Conservation (phyloP, 2,329 filamentous ascomycete genomes). For the Colletotrichum brevisporum region DNA sequence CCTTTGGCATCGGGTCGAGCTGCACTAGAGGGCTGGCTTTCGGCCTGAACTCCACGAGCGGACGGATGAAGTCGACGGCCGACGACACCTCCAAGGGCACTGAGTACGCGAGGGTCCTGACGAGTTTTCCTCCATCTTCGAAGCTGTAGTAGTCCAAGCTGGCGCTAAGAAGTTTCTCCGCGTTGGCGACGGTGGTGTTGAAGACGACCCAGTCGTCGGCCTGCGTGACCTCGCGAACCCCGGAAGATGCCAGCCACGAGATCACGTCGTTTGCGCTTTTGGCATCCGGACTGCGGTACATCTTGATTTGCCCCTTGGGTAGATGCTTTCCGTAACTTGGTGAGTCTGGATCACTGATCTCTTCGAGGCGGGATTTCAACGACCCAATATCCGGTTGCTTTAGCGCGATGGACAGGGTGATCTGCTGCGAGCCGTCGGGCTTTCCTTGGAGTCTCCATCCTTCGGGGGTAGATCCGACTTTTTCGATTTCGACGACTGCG, state of each 20-base stretch:
- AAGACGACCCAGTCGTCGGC: conserved; percentile 61
- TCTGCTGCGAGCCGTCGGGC: background rate
- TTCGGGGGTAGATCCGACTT: background rate
- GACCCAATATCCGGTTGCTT: conserved; percentile 1
- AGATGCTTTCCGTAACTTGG: conserved; percentile 1
- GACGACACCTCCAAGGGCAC: conserved; percentile 56
- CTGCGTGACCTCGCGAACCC: conserved; percentile 49
- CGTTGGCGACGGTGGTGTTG: conserved; percentile 54
- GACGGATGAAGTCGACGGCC: conserved; percentile 62
- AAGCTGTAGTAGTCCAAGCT: conserved; percentile 59
- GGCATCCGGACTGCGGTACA: background rate
- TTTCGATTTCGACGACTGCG: background rate
- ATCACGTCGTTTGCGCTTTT: conserved; percentile 53
- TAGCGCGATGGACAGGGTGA: conserved; percentile 17
- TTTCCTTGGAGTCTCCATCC: background rate
- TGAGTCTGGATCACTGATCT: background rate
- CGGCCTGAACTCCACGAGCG: conserved; percentile 64
- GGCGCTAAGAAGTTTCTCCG: conserved; percentile 54
- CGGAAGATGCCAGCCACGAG: conserved; percentile 57
- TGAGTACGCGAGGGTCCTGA: conserved; percentile 61
- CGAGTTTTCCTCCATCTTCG: conserved; percentile 50
- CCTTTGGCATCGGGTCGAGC: background rate
- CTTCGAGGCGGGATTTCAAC: conserved; percentile 12
- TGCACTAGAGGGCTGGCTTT: conserved; percentile 44
- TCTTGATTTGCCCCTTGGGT: background rate